Evolutionary conservation across 495 filamentous ascomycete genomes (phyloP).

Genomic region (Annulohypoxylon maeteangense): DNA sequence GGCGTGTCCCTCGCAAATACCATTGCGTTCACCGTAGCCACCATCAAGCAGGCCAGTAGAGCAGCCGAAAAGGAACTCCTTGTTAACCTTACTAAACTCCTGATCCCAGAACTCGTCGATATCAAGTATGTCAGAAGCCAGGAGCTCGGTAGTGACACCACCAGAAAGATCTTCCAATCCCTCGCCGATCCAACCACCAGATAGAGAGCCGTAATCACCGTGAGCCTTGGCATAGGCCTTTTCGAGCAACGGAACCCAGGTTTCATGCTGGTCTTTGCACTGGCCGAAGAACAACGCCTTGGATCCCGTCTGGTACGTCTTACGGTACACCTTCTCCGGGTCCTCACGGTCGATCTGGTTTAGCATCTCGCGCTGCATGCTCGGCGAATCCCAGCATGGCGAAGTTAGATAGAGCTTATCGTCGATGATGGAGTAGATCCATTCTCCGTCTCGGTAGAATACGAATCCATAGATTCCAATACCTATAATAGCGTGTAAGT

Average conservation of each 20-base stretch:
- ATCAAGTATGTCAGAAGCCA: constrained; percentile 88
- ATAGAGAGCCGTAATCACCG: constrained; percentile 80
- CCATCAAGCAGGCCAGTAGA: constrained; percentile 72
- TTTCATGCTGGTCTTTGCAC: constrained; percentile 88
- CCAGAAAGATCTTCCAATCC: constrained; percentile 93
- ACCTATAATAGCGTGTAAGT: constrained; percentile 44
- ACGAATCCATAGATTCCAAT: constrained; percentile 97
- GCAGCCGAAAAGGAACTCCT: constrained; percentile 91
- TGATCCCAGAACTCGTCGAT: constrained; percentile 89
- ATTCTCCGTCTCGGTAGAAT: constrained; percentile 93
- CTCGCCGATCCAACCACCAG: constrained; percentile 89
- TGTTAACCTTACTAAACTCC: constrained; percentile 86
- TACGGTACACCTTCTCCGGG: constrained; percentile 80
- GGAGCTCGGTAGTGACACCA: constrained; percentile 86
- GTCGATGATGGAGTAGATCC: constrained; percentile 92
- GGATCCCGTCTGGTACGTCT: constrained; percentile 80
- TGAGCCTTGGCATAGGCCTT: constrained; percentile 98
- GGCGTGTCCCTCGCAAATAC: constrained; percentile 84
- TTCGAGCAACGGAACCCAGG: constrained; percentile 91
- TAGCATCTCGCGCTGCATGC: constrained; percentile 63
- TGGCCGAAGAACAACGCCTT: constrained; percentile 89
- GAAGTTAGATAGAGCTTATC: constrained; percentile 81
- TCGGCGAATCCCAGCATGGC: constrained; percentile 77
- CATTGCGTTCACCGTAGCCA: constrained; percentile 74
- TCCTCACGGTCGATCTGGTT: constrained; percentile 70